These are phyloP conservation scores for Ceratobasidium sp. DNA, from an alignment of 1,284 basidiomycete genomes.

Conservation along the genomic window DNA sequence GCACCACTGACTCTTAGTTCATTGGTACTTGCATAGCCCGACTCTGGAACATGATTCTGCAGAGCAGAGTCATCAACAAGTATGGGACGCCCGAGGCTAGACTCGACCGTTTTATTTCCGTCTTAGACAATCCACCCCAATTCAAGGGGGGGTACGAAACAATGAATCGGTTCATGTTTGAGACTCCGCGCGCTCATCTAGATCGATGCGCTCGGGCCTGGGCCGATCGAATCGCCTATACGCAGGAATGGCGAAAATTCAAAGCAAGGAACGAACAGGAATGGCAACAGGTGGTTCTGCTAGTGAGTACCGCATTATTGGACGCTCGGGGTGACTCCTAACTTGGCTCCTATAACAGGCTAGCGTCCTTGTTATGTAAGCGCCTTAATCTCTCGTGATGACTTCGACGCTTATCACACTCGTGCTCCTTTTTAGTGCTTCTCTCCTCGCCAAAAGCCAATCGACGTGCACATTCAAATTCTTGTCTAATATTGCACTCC, in stretches of 20 bases:
- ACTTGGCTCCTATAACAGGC: not conserved
- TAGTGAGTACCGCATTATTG: not conserved
- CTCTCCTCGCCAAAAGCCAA: not conserved
- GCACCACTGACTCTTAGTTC: not conserved
- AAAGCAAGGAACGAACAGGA: conserved; percentile 27
- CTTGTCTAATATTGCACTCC: not conserved
- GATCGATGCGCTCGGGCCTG: conserved; percentile 36
- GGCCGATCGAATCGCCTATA: conserved; percentile 38
- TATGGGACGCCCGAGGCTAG: conserved; percentile 33
- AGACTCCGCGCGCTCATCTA: conserved; percentile 13
- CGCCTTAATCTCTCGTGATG: not conserved
- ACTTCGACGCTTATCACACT: not conserved
- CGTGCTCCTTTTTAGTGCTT: conserved; percentile 23
- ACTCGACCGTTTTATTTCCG: conserved; percentile 30
- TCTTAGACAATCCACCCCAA: conserved; percentile 17
- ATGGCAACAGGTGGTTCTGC: conserved; percentile 19
- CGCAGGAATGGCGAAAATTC: conserved; percentile 29
- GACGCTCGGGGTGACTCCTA: not conserved
- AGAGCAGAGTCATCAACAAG: conserved; percentile 36
- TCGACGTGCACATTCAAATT: not conserved
- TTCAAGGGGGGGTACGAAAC: conserved; percentile 11
- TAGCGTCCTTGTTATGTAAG: conserved; percentile 23
- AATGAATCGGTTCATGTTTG: not conserved
- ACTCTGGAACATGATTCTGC: conserved; percentile 29
- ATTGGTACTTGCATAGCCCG: conserved; percentile 7